phyloP scores from a whole-genome alignment of 768 basidiomycete species.

The Lepiota brunneoincarnata region DNA sequence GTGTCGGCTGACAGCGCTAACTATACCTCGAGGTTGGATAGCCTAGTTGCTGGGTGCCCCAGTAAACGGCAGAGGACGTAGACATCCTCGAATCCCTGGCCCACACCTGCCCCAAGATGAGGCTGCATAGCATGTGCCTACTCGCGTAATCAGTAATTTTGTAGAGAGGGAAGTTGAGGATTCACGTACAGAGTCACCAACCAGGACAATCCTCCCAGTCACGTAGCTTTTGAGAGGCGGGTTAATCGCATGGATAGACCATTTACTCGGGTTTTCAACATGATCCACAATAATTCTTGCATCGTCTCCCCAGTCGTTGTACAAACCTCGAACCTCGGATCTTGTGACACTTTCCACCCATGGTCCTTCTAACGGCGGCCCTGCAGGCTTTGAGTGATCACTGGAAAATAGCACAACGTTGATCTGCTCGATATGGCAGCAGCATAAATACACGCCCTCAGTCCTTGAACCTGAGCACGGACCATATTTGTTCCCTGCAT shows the following conservation, averaged over 20 bases:
- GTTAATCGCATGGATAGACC: constrained; percentile 48
- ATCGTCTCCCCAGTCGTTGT: constrained; percentile 45
- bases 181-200: constrained; percentile 49
- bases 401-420: constrained; percentile 10
- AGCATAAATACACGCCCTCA: not conserved
- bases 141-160: constrained; percentile 1
- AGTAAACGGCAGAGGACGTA: constrained; percentile 45
- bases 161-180: not conserved
- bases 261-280: constrained; percentile 44
- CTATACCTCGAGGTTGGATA: constrained; percentile 38
- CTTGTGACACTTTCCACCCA: constrained; percentile 42
- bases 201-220: constrained; percentile 42
- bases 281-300: constrained; percentile 37
- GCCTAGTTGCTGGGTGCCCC: constrained; percentile 35
- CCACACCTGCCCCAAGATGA: constrained; percentile 56
- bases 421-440: constrained; percentile 23
- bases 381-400: constrained; percentile 1
- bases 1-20: not conserved
- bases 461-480: constrained; percentile 8
- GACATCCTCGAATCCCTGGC: constrained; percentile 60
- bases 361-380: constrained; percentile 16
- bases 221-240: constrained; percentile 44
- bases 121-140: constrained; percentile 62
- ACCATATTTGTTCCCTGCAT: constrained; percentile 42
- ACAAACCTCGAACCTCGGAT: constrained; percentile 42